Conservation (phyloP, 768 basidiomycete species). For the Hygrophorus russula region DNA sequence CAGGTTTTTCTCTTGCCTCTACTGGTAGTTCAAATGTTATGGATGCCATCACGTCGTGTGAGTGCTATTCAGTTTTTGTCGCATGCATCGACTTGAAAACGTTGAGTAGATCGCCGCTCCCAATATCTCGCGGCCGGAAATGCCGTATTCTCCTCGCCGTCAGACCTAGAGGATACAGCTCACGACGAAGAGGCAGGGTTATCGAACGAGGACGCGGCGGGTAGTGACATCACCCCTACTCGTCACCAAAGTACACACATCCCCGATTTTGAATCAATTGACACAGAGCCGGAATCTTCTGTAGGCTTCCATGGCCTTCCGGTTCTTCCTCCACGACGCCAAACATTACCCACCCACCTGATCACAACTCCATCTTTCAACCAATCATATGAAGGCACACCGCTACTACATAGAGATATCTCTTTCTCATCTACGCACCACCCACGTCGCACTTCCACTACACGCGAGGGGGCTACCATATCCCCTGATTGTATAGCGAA, state of each 20-base stretch:
- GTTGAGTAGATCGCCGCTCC: conserved; percentile 46
- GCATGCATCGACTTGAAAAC: conserved; percentile 5
- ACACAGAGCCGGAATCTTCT: conserved; percentile 6
- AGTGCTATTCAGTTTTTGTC: conserved; percentile 11
- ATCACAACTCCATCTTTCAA: not conserved
- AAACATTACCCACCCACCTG: not conserved
- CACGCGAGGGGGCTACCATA: not conserved
- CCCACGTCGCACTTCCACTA: conserved; percentile 7
- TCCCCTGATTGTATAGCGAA: not conserved
- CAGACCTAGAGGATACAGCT: conserved; percentile 31
- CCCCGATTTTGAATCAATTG: conserved; percentile 14
- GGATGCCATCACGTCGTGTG: conserved; percentile 54
- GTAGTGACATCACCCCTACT: conserved; percentile 6
- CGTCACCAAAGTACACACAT: conserved; percentile 9
- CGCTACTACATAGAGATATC: conserved; percentile 23
- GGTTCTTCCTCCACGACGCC: not conserved
- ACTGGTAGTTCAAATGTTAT: conserved; percentile 28
- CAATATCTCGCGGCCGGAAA: conserved; percentile 50
- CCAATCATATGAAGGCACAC: conserved; percentile 17
- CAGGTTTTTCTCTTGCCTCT: conserved; percentile 33
- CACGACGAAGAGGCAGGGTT: not conserved
- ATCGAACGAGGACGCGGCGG: conserved; percentile 16
- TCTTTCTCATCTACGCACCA: conserved; percentile 16
- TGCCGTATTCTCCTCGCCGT: conserved; percentile 41
- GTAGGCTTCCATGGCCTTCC: not conserved